phyloP scores from a whole-genome alignment of 2,329 filamentous ascomycete species.

The Neoarthrinium moseri region DNA sequence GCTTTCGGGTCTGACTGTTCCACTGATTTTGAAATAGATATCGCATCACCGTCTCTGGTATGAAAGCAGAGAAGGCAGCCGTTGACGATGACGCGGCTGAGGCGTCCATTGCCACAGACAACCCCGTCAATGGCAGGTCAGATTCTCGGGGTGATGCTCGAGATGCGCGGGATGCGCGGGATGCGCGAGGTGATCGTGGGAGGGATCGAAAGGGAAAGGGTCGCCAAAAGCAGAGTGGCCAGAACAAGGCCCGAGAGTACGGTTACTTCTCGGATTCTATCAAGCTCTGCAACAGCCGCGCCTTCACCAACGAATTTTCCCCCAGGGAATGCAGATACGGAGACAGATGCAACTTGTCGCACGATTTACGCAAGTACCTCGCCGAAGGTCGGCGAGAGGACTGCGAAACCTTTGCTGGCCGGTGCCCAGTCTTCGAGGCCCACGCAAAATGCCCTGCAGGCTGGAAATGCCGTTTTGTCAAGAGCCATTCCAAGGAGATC shows the following conservation, averaged over 20 bases:
- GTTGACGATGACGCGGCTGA: conserved; percentile 56
- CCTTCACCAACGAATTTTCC: conserved; percentile 75
- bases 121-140: conserved; percentile 51
- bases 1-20: background rate
- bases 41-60: conserved; percentile 21
- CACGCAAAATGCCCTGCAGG: conserved; percentile 78
- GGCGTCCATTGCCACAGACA: conserved; percentile 54
- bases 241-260: conserved; percentile 82
- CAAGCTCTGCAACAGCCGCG: conserved; percentile 73
- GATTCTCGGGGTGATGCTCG: conserved; percentile 29
- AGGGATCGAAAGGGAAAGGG: conserved; percentile 51
- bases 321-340: conserved; percentile 75
- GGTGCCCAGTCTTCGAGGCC: conserved; percentile 78
- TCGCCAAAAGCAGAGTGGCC: conserved; percentile 62
- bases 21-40: conserved; percentile 23
- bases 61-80: conserved; percentile 25
- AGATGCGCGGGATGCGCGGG: too few species aligned
- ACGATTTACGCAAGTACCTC: conserved; percentile 84
- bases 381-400: conserved; percentile 79
- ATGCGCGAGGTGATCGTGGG: too few species aligned
- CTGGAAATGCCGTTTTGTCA: conserved; percentile 92
- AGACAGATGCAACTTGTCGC: conserved; percentile 76
- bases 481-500: conserved; percentile 81
- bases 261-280: conserved; percentile 76
- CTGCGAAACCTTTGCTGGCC: conserved; percentile 70